Percentiles rank a stretch among this genome's conserved stretches.
Conservation (phyloP, 129 eudicot species). For the Flaveria ramosissima region DNA sequence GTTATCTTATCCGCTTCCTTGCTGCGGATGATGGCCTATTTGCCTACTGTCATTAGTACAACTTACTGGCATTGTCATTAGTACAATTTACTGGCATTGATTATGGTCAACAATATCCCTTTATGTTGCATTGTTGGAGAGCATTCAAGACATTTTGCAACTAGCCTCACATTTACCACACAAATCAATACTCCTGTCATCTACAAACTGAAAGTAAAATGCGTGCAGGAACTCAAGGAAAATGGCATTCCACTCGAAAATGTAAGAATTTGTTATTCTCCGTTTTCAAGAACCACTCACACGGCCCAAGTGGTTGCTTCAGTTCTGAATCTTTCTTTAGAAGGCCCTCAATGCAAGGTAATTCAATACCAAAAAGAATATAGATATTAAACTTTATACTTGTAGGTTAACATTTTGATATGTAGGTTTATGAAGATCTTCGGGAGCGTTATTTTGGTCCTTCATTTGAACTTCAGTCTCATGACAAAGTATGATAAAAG, state of each 20-base stretch:
- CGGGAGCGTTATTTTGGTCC: conserved; percentile 93
- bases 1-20: too few species aligned
- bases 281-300: conserved; percentile 90
- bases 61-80: neutral
- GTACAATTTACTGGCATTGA: neutral
- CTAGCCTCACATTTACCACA: neutral
- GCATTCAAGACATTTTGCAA: neutral
- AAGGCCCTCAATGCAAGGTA: conserved; percentile 85
- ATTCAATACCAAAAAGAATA: conserved; percentile 8
- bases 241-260: conserved; percentile 52
- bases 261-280: conserved; percentile 91
- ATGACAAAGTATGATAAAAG: conserved; percentile 71
- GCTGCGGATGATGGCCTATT: neutral
- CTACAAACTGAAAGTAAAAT: conserved; percentile 14
- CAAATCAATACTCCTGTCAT: neutral
- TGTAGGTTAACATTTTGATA: neutral
- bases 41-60: neutral
- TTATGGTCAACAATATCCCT: neutral
- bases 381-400: neutral
- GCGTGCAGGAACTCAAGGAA: conserved; percentile 69
- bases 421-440: conserved; percentile 63
- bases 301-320: conserved; percentile 93
- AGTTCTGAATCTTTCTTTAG: conserved; percentile 65
- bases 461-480: conserved; percentile 78
- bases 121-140: neutral